A percentile compares a stretch with the other conserved stretches of the same genome.
These are phyloP conservation scores for Salvia miltiorrhiza DNA, from an alignment of 257 asterid species.

Conservation along the genomic window DNA sequence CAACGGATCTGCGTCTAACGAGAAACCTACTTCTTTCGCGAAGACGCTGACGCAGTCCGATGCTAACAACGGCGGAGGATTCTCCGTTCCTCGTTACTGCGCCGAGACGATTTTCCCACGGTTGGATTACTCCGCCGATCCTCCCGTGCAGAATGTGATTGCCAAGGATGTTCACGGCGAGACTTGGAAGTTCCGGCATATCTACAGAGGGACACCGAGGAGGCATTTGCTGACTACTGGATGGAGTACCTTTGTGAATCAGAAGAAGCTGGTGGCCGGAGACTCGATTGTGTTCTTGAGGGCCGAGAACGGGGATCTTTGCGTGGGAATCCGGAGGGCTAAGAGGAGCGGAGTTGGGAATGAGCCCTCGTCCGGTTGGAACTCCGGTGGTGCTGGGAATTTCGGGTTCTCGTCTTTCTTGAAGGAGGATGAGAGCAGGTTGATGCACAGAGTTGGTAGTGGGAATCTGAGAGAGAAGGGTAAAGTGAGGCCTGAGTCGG, in stretches of 20 bases:
- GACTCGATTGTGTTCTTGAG: slow-evolving; percentile 49
- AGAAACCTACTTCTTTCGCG: slow-evolving; percentile 37
- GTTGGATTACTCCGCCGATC: slow-evolving; percentile 41
- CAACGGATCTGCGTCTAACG: slow-evolving; percentile 31
- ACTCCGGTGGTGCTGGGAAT: slow-evolving; percentile 30
- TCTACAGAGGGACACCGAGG: slow-evolving; percentile 53
- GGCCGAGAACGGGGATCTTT: slow-evolving; percentile 51
- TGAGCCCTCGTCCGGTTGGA: slow-evolving; percentile 37
- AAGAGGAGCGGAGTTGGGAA: slow-evolving; percentile 33
- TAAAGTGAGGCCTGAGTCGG: slow-evolving; percentile 44
- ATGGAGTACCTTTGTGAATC: slow-evolving; percentile 54
- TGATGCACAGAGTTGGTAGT: slow-evolving; percentile 25
- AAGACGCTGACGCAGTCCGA: slow-evolving; percentile 51
- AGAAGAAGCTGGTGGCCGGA: slow-evolving; percentile 56
- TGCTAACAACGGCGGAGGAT: slow-evolving; percentile 54
- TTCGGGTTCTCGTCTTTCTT: slow-evolving; percentile 26
- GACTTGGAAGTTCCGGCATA: slow-evolving; percentile 45
- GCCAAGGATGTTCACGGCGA: slow-evolving; percentile 48
- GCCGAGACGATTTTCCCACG: slow-evolving; percentile 58
- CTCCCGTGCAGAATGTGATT: slow-evolving; percentile 43
- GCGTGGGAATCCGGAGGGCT: slow-evolving; percentile 48
- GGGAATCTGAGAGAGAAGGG: slow-evolving; percentile 40
- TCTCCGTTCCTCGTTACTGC: slow-evolving; percentile 48
- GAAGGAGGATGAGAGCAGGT: slow-evolving; percentile 34
- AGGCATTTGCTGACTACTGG: slow-evolving; percentile 60